phyloP scores from a whole-genome alignment of 257 asterid genomes.

The Solanum bulbocastanum region DNA sequence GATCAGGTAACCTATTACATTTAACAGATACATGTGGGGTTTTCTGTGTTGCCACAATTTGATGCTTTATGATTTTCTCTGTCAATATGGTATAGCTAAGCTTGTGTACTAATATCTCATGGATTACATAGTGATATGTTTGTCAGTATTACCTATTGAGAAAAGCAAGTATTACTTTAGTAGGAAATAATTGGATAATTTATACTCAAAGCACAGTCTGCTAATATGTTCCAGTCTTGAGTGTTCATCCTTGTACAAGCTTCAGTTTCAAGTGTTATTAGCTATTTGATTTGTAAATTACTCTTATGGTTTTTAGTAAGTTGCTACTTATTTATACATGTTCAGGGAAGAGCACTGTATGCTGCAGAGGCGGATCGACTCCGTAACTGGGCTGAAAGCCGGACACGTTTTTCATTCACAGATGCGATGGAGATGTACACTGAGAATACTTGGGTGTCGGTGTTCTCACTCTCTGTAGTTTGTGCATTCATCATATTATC shows the following conservation, averaged over 20 bases:
- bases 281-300: background rate
- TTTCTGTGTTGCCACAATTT: background rate
- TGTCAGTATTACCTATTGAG: background rate
- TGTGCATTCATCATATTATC: slow-evolving; percentile 94
- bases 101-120: background rate
- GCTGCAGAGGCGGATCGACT: slow-evolving; percentile 98
- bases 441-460: slow-evolving; percentile 91
- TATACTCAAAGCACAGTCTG: background rate
- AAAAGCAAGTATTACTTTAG: background rate
- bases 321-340: background rate
- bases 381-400: slow-evolving; percentile 95
- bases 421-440: slow-evolving; percentile 99
- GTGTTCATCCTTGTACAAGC: background rate
- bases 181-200: background rate
- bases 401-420: slow-evolving; percentile 81
- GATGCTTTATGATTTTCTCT: background rate
- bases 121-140: background rate
- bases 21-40: background rate
- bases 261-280: background rate
- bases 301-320: background rate
- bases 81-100: background rate
- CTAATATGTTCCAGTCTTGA: background rate
- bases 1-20: slow-evolving; percentile 48
- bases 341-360: slow-evolving; percentile 88
- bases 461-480: slow-evolving; percentile 86